These are phyloP conservation scores for Nymphaea colorata DNA, from an alignment of 164 flowering plant genomes.

Conservation along the genomic window DNA sequence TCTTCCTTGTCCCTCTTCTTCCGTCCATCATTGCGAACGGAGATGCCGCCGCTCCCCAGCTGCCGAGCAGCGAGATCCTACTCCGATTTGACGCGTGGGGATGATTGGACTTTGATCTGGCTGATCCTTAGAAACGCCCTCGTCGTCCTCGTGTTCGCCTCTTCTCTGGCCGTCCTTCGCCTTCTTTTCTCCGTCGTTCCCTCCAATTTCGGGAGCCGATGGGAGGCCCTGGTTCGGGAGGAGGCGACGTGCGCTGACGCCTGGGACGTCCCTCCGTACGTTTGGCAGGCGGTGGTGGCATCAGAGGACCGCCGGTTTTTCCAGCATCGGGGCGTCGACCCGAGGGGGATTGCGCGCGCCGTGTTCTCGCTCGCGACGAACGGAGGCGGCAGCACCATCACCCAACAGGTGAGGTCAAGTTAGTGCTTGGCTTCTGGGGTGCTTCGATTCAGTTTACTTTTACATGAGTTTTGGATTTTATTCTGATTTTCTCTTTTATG, in stretches of 20 bases:
- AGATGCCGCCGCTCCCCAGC: background rate
- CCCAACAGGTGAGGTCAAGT: slow-evolving; percentile 25
- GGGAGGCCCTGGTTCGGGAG: slow-evolving; percentile 19
- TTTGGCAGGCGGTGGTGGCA: slow-evolving; percentile 29
- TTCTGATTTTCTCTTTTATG: background rate
- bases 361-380: slow-evolving; percentile 21
- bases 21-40: background rate
- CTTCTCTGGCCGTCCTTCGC: slow-evolving; percentile 16
- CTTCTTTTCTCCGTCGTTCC: slow-evolving; percentile 16
- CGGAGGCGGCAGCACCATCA: slow-evolving; percentile 46
- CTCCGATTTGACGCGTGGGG: background rate
- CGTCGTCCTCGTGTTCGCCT: slow-evolving; percentile 10
- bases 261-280: slow-evolving; percentile 19
- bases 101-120: slow-evolving; percentile 1
- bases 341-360: slow-evolving; percentile 28
- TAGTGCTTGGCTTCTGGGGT: no score
- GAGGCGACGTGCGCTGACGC: slow-evolving; percentile 16
- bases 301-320: slow-evolving; percentile 37
- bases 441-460: no score
- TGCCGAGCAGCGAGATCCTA: background rate
- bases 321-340: slow-evolving; percentile 31
- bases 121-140: background rate
- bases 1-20: no score
- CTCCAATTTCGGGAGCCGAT: slow-evolving; percentile 22
- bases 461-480: background rate